These are phyloP conservation scores for Penicillium vulpinum DNA, from an alignment of 2,329 filamentous ascomycete species.

Conservation along the genomic window DNA sequence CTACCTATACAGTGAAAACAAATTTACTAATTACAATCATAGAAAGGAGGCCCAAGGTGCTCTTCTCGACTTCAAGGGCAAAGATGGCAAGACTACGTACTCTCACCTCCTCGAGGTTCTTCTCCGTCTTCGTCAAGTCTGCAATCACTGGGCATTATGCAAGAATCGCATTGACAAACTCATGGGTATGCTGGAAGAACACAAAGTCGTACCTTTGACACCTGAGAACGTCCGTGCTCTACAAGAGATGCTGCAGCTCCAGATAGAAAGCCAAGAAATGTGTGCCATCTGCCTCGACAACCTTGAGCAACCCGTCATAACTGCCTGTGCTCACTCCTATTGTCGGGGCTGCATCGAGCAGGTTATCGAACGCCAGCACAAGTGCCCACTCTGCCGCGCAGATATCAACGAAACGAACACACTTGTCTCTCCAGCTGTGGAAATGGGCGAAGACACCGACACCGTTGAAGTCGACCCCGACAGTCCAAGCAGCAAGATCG, in stretches of 20 bases:
- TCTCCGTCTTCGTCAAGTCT: constrained; percentile 79
- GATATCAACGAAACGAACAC: constrained; percentile 60
- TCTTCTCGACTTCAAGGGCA: constrained; percentile 60
- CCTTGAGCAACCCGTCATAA: constrained; percentile 74
- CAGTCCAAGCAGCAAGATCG: constrained; percentile 76
- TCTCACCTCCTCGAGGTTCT: constrained; percentile 77
- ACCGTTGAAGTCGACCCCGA: constrained; percentile 60
- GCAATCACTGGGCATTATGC: constrained; percentile 85
- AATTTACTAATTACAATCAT: constrained; percentile 30
- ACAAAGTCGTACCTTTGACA: constrained; percentile 68
- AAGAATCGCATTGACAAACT: constrained; percentile 72
- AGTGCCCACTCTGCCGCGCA: constrained; percentile 82
- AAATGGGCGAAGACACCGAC: constrained; percentile 52
- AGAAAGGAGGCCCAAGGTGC: constrained; percentile 73
- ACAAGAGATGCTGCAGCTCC: constrained; percentile 72
- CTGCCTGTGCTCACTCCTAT: constrained; percentile 79
- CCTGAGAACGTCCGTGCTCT: constrained; percentile 70
- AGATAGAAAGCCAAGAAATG: constrained; percentile 77
- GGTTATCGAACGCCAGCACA: constrained; percentile 72
- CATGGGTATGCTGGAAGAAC: constrained; percentile 65
- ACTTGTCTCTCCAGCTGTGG: constrained; percentile 66
- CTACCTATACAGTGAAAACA: background rate
- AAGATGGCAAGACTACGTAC: constrained; percentile 58
- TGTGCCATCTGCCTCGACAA: constrained; percentile 79
- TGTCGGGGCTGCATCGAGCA: constrained; percentile 71